phyloP scores from a whole-genome alignment of 2,329 filamentous ascomycete genomes.

The Colletotrichum tabaci region DNA sequence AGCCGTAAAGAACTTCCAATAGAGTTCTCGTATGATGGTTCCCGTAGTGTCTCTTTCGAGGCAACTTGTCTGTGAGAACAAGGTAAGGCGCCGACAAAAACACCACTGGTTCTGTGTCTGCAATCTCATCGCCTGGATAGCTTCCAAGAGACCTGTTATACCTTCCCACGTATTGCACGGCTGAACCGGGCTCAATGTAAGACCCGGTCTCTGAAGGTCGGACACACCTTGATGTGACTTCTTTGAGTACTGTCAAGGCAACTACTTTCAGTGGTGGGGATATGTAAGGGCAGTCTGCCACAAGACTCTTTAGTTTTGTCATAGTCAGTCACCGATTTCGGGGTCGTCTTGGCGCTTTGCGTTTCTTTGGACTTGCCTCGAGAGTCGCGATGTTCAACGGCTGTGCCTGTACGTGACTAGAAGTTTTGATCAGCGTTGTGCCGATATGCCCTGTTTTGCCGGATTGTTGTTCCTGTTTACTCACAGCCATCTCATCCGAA shows the following conservation, averaged over 20 bases:
- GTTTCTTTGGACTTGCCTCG: not conserved
- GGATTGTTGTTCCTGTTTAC: not conserved
- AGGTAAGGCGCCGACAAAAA: constrained; percentile 9
- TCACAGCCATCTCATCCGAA: constrained; percentile 15
- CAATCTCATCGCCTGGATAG: constrained; percentile 12
- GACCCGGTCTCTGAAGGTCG: constrained; percentile 7
- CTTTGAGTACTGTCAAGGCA: constrained; percentile 15
- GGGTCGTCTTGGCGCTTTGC: not conserved
- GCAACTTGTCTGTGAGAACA: constrained; percentile 1
- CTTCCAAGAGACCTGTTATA: constrained; percentile 12
- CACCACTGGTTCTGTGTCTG: constrained; percentile 17
- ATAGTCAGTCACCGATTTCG: not conserved
- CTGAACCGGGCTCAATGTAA: constrained; percentile 15
- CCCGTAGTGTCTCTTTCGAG: not conserved
- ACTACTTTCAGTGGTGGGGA: constrained; percentile 8
- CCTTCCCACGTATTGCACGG: constrained; percentile 20
- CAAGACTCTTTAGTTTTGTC: not conserved
- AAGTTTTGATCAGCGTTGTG: not conserved
- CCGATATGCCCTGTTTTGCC: too few species aligned
- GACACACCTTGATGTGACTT: constrained; percentile 2
- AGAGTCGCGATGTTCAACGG: constrained; percentile 10
- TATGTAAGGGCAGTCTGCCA: constrained; percentile 15
- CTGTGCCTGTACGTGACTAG: constrained; percentile 5
- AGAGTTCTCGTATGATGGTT: constrained; percentile 13
- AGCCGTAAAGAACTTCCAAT: constrained; percentile 21